Percentiles rank a stretch among this genome's conserved stretches.
Evolutionary conservation across 2,329 filamentous ascomycete species (phyloP).

Genomic region (Clarireedia homoeocarpa): DNA sequence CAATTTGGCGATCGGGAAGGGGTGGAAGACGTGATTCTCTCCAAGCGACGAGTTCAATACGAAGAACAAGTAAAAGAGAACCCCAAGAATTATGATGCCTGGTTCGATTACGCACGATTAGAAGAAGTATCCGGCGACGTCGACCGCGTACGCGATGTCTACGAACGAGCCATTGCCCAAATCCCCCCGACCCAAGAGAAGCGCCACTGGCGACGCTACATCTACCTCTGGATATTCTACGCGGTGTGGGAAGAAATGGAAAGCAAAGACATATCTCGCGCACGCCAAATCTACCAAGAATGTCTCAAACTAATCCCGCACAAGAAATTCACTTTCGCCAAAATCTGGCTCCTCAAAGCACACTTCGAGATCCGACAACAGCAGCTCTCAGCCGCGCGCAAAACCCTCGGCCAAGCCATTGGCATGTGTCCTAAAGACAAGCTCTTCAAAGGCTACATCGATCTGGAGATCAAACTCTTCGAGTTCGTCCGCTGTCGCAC

Average conservation of each 20-base stretch:
- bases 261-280: slow-evolving; percentile 67
- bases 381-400: slow-evolving; percentile 71
- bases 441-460: slow-evolving; percentile 87
- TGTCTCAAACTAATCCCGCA: slow-evolving; percentile 85
- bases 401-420: slow-evolving; percentile 81
- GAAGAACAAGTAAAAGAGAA: slow-evolving; percentile 93
- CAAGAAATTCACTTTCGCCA: slow-evolving; percentile 95
- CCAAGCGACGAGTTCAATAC: slow-evolving; percentile 86
- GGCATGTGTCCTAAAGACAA: slow-evolving; percentile 96
- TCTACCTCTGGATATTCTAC: slow-evolving; percentile 97
- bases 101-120: slow-evolving; percentile 90
- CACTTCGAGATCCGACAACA: slow-evolving; percentile 89
- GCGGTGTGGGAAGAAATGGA: slow-evolving; percentile 91
- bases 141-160: slow-evolving; percentile 82
- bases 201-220: slow-evolving; percentile 92
- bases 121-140: slow-evolving; percentile 80
- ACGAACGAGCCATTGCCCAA: slow-evolving; percentile 92
- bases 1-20: slow-evolving; percentile 91
- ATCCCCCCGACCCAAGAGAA: slow-evolving; percentile 94
- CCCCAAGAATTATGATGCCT: slow-evolving; percentile 91
- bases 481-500: slow-evolving; percentile 89
- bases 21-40: slow-evolving; percentile 91
- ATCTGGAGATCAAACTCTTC: slow-evolving; percentile 86
- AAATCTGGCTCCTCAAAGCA: slow-evolving; percentile 89
- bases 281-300: slow-evolving; percentile 84